Evolutionary conservation across 2,329 filamentous ascomycete species (phyloP), one percentile per base, ranked within the genome.

Genomic region (Penicillium sumatraense): DNA sequence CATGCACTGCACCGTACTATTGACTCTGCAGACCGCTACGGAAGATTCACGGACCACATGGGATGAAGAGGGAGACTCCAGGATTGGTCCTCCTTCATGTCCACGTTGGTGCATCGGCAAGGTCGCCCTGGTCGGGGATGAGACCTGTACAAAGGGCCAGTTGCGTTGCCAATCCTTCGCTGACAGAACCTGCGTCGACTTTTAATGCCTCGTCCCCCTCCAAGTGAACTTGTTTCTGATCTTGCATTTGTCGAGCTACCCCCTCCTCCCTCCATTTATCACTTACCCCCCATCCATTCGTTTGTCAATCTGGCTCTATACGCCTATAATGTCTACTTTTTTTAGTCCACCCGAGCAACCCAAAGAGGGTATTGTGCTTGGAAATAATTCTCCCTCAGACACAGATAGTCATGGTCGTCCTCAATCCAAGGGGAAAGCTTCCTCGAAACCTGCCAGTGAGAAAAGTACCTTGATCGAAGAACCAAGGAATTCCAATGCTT

Each of bases 91-190:
- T 31, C 26, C 42, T 31, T 46, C 42, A 31, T 46, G n/a, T 23
- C 51, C 35, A 50, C 41, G 26, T 46, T 53, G 27, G 36, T 27
- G 53, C 23, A 57, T 49, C 57, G 54, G 59, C 56, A 65, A 64
- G 62, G 62, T 64, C 24, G 46, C 51, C 51, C 57, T 51, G 46
- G 51, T 29, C 45, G 16, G 49, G 38, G 35, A 60, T 63, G 60
- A 64, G 63, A 66, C 63, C 62, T 62, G 60, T 66, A 57, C 48
- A 27, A 60, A 60, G 49, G 61, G 41, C 53, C 52, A 44, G 60
- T 49, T 48, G 49, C 40, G 33, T 63, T 62, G 26, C 6, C 51
- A 61, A 59, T 56, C 41, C 54, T 59, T 49, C 24, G 31, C 40
- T n/a, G 27, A 48, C 46, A 36, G 21, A 23, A 23, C 42, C 29